Evolutionary conservation across 306 rosid genomes (phyloP).

Genomic region (Vicia sativa): DNA sequence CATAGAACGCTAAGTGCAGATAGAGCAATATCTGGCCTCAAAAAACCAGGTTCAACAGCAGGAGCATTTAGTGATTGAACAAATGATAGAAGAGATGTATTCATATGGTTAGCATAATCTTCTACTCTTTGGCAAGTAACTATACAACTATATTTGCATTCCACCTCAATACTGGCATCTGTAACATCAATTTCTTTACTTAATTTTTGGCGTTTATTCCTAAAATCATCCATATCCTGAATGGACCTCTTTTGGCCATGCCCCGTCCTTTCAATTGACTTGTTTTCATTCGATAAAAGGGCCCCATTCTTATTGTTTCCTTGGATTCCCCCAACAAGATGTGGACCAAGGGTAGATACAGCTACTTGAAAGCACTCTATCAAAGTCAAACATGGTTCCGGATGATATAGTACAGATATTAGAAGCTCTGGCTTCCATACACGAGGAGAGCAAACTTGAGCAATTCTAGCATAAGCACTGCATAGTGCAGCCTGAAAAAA

Average conservation of each 20-base stretch:
- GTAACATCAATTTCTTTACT: slow-evolving; percentile 53
- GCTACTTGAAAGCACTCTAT: slow-evolving; percentile 80
- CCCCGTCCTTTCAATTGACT: slow-evolving; percentile 49
- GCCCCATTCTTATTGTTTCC: slow-evolving; percentile 34
- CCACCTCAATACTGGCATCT: slow-evolving; percentile 48
- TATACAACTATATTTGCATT: slow-evolving; percentile 44
- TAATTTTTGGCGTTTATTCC: slow-evolving; percentile 63
- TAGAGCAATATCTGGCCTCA: slow-evolving; percentile 63
- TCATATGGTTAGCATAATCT: slow-evolving; percentile 66
- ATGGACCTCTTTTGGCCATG: slow-evolving; percentile 74
- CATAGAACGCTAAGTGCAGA: slow-evolving; percentile 87
- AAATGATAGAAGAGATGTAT: slow-evolving; percentile 58
- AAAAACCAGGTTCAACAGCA: slow-evolving; percentile 42
- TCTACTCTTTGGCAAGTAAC: slow-evolving; percentile 57
- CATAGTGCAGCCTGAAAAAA: slow-evolving; percentile 76
- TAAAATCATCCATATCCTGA: slow-evolving; percentile 51
- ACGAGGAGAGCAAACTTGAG: slow-evolving; percentile 75
- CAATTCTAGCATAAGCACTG: slow-evolving; percentile 73
- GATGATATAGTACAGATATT: slow-evolving; percentile 54
- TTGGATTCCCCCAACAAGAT: slow-evolving; percentile 56
- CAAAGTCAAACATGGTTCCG: slow-evolving; percentile 65
- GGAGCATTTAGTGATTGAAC: slow-evolving; percentile 57
- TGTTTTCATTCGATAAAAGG: slow-evolving; percentile 41
- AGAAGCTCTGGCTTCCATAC: slow-evolving; percentile 89
- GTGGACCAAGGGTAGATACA: slow-evolving; percentile 71